phyloP scores from a whole-genome alignment of 805 yeast species.

The Starmerella kuoi region DNA sequence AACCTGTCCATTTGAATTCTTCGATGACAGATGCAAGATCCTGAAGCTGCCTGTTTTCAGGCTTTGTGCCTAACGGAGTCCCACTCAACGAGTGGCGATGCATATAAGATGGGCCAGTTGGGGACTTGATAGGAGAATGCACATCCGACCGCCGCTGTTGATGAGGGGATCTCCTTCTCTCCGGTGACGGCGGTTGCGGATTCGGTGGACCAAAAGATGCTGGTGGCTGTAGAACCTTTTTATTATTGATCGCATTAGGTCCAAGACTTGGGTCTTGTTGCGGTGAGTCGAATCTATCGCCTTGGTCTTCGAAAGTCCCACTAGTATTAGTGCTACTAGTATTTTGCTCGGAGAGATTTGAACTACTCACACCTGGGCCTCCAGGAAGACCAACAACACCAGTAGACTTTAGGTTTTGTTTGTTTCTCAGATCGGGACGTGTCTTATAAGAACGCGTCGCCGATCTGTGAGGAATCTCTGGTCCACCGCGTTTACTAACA shows the following conservation, averaged over 20 bases:
- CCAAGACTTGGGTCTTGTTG: no score
- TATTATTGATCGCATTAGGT: no score
- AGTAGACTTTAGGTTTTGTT: no score
- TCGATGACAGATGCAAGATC: constrained; percentile 54
- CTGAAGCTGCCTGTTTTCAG: constrained; percentile 15
- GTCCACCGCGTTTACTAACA: neutral
- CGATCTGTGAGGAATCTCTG: constrained; percentile 2
- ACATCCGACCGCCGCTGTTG: neutral
- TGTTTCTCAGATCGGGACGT: no score
- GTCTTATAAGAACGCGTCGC: no score
- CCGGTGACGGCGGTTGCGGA: neutral
- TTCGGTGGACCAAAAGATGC: neutral
- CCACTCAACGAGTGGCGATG: constrained; percentile 5
- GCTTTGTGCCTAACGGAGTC: neutral
- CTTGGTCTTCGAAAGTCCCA: no score
- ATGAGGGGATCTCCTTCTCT: neutral
- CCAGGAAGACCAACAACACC: no score
- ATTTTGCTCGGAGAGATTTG: no score
- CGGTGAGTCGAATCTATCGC: no score
- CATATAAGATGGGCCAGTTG: neutral
- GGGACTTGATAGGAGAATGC: constrained; percentile 9
- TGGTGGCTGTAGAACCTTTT: neutral
- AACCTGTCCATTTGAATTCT: constrained; percentile 63
- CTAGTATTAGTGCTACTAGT: no score
- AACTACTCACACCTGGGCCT: no score